phyloP scores from a whole-genome alignment of 805 yeast genomes.

The Saturnispora bothae region DNA sequence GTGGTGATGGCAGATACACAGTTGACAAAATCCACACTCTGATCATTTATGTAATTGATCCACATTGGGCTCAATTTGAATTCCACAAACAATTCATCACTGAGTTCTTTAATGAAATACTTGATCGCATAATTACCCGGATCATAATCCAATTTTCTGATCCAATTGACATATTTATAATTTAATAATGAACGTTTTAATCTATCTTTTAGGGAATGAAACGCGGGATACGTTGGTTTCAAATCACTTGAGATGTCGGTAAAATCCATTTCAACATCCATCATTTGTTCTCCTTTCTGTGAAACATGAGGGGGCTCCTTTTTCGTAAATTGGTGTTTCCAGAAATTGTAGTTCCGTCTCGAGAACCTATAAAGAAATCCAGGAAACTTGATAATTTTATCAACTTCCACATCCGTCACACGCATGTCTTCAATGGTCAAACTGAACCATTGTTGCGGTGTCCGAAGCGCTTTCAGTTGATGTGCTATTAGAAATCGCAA shows the following conservation, averaged over 20 bases:
- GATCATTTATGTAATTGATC: not conserved
- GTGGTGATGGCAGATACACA: constrained; percentile 1
- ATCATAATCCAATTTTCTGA: constrained; percentile 1
- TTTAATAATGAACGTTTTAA: not conserved
- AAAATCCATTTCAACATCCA: not conserved
- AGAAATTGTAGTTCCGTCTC: constrained; percentile 1
- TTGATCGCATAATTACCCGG: not conserved
- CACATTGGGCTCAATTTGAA: constrained; percentile 3
- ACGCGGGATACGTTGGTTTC: not conserved
- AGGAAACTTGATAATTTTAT: not conserved
- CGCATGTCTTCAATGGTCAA: not conserved
- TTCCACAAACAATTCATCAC: not conserved
- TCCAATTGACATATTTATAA: constrained; percentile 1
- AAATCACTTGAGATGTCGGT: not conserved
- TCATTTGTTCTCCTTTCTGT: not conserved
- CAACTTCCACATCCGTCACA: not conserved
- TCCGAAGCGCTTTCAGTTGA: not conserved
- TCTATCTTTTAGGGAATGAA: not conserved
- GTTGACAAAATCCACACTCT: not conserved
- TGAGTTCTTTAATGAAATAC: not conserved
- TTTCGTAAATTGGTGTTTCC: not conserved
- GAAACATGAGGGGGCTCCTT: not conserved
- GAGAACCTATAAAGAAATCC: constrained; percentile 1
- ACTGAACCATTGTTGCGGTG: not conserved
- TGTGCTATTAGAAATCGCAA: constrained; percentile 1